Evolutionary conservation across 768 basidiomycete genomes (phyloP).

Genomic region (Basidioascus undulatus): DNA sequence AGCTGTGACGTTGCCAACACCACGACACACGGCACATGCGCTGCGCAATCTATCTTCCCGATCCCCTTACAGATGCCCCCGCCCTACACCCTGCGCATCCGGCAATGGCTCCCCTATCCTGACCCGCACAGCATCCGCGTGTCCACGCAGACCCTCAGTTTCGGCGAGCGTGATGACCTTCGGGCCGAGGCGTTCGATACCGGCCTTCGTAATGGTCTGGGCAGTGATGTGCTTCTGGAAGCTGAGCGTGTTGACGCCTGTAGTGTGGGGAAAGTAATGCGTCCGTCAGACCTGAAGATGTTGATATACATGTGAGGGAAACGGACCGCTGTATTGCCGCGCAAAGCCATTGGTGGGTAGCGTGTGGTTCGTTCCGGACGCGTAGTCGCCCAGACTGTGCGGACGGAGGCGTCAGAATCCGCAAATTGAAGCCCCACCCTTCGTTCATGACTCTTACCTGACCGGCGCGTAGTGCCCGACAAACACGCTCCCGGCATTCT

Average conservation of each 20-base stretch:
- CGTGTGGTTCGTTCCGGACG: slow-evolving; percentile 96
- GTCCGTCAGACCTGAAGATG: too few relatives aligned
- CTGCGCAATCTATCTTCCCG: too few relatives aligned
- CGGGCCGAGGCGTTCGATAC: slow-evolving; percentile 58
- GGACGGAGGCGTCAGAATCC: slow-evolving; percentile 1
- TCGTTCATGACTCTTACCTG: slow-evolving; percentile 30
- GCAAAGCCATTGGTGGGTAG: slow-evolving; percentile 44
- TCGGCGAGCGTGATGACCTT: slow-evolving; percentile 72
- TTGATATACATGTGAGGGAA: too few relatives aligned
- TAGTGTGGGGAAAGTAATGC: slow-evolving; percentile 46
- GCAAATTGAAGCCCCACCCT: background rate
- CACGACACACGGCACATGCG: too few relatives aligned
- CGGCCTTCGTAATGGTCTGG: slow-evolving; percentile 62
- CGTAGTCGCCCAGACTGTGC: slow-evolving; percentile 83
- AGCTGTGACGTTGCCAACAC: too few relatives aligned
- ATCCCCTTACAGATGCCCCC: too few relatives aligned
- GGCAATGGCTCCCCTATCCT: too few relatives aligned
- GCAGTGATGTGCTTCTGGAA: slow-evolving; percentile 99
- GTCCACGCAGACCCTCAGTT: slow-evolving; percentile 80
- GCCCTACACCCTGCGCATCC: too few relatives aligned
- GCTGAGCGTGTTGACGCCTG: slow-evolving; percentile 84
- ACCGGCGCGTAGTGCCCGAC: slow-evolving; percentile 88
- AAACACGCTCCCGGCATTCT: slow-evolving; percentile 92
- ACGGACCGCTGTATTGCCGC: background rate
- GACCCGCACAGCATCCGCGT: slow-evolving; percentile 85